Conservation (phyloP, 2,329 filamentous ascomycete species). For the Cladosporium sp. region DNA sequence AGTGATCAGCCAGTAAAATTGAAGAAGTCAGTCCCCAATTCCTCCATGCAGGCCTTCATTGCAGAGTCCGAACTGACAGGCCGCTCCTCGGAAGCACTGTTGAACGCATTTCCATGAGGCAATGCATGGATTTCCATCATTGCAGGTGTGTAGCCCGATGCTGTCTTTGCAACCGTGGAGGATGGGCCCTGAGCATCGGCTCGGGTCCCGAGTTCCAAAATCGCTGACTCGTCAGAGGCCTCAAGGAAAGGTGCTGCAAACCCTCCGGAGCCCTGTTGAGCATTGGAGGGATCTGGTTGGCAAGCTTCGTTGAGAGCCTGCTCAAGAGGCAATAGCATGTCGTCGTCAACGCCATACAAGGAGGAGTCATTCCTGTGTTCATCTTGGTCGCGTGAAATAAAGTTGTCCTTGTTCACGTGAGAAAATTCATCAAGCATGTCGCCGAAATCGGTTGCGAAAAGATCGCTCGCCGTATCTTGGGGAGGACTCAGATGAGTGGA, state of each 20-base stretch:
- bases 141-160: not conserved
- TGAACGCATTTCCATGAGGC: too few relatives aligned
- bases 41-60: slow-evolving; percentile 32
- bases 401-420: not conserved
- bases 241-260: slow-evolving; percentile 4
- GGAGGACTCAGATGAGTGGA: not conserved
- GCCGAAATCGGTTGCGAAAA: slow-evolving; percentile 17
- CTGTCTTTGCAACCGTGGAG: not conserved
- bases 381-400: not conserved
- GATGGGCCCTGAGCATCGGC: not conserved
- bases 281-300: not conserved
- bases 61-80: slow-evolving; percentile 22
- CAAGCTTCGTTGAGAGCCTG: not conserved
- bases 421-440: slow-evolving; percentile 28
- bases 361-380: not conserved
- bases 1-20: slow-evolving; percentile 26
- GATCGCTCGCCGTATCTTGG: not conserved
- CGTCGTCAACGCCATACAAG: not conserved
- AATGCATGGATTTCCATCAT: not conserved
- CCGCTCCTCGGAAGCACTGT: not conserved
- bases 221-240: slow-evolving; percentile 6
- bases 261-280: not conserved
- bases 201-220: not conserved
- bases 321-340: not conserved
- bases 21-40: slow-evolving; percentile 34